Evolutionary conservation across 1,139 yeast genomes (phyloP), one percentile per base, ranked within the genome.

Genomic region (Geotrichum carabidarum): DNA sequence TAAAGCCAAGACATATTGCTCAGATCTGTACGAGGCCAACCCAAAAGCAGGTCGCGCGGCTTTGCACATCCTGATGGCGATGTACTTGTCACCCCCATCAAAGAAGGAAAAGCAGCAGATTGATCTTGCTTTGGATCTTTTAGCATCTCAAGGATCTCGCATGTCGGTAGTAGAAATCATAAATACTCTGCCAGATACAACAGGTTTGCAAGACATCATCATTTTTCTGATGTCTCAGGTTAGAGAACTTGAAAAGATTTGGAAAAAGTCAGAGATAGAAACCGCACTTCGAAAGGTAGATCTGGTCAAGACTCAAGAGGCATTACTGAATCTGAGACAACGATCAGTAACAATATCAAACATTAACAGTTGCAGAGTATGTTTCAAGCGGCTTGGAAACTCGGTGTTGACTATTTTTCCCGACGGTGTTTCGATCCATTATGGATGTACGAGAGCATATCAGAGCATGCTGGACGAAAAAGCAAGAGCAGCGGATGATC

Each of bases 311-410:
- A 64, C 68, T 4, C 74, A 74, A 56, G 70, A 70, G 40, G 60
- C 58, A 48, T 70, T 79, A 27, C 66, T 78, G 57, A 70, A 65
- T 7, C 63, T 61, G 56, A 74, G 61, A 65, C 76, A 69, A 62
- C 74, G 63, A 62, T 71, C 65, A 65, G 74, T 62, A 59, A 72
- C 64, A 31, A 67, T 68, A 60, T 78, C 67, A 54, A 73, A 65
- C 60, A 76, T 63, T 62, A 75, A 68, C 60, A 74, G 72, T 2
- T 89, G 96, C 64, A 65, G 72, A 0, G 76, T 80, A 14, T 89
- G 96, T 68, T 73, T 74, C 30, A 81, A 81, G 59, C 68, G 78
- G 30, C 73, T 87, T 41, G 90, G 90, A 2, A 77, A 78, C 58
- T 78, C 86, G 47, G 84, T 86, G 0, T 71, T 84, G 43, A 75